Percentiles rank a stretch among this genome's conserved stretches.
These are phyloP conservation scores for Tolypocladium tropicale DNA, from an alignment of 2,329 filamentous ascomycete genomes.

Conservation along the genomic window DNA sequence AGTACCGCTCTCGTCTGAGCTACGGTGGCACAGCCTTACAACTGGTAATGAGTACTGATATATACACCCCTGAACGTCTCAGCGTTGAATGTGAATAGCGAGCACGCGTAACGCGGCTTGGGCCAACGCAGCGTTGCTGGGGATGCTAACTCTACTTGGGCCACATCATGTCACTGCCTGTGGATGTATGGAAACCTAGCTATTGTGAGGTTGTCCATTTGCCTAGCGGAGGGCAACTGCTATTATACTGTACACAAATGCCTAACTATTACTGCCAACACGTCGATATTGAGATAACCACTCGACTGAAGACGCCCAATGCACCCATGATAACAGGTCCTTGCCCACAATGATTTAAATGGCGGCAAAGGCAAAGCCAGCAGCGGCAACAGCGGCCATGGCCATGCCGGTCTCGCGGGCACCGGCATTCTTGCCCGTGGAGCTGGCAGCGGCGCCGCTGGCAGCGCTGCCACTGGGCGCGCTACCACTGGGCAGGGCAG, in stretches of 20 bases:
- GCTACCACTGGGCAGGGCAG: too few relatives aligned
- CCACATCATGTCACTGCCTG: too few relatives aligned
- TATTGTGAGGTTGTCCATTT: neutral
- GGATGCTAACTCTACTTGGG: too few relatives aligned
- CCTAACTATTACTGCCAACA: too few relatives aligned
- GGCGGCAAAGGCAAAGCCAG: conserved; percentile 16
- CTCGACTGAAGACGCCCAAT: neutral
- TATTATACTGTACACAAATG: neutral
- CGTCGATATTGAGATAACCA: too few relatives aligned
- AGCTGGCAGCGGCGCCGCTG: conserved; percentile 3
- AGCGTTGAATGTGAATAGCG: neutral
- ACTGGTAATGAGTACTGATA: neutral
- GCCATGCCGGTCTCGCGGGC: conserved; percentile 16
- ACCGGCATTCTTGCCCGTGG: conserved; percentile 9
- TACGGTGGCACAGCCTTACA: neutral
- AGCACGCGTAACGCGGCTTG: neutral
- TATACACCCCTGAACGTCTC: neutral
- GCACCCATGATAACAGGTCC: neutral
- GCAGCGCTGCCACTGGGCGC: conserved; percentile 5
- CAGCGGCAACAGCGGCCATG: conserved; percentile 19
- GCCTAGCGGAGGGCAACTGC: neutral
- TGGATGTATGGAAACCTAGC: too few relatives aligned
- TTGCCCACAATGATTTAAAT: conserved; percentile 11
- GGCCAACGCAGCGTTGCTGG: neutral
- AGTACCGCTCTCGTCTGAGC: neutral